A percentile compares a stretch with the other conserved stretches of the same genome.
Conservation (phyloP, 768 basidiomycete genomes). For the Chalciporus sphaerocephalus region DNA sequence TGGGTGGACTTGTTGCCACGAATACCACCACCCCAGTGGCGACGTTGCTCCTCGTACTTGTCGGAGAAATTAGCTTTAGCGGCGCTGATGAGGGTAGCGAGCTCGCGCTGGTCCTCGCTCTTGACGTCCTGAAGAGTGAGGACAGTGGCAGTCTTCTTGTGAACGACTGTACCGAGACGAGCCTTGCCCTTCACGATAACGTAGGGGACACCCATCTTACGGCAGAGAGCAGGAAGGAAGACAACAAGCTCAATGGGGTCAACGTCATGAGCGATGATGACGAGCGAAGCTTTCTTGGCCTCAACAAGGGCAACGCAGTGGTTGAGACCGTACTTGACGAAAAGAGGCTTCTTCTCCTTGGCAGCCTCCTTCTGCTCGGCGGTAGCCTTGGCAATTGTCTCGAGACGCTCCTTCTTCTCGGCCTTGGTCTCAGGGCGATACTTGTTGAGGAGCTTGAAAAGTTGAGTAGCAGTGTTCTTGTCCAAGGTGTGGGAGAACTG, state of each 20-base stretch:
- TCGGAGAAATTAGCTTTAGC: conserved; percentile 96
- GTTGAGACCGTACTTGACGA: conserved; percentile 95
- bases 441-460: conserved; percentile 98
- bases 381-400: conserved; percentile 67
- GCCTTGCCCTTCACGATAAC: conserved; percentile 98
- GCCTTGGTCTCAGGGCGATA: conserved; percentile 91
- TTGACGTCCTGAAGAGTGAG: conserved; percentile 90
- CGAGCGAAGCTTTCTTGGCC: conserved; percentile 95
- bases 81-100: conserved; percentile 87
- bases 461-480: conserved; percentile 98
- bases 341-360: conserved; percentile 92
- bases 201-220: conserved; percentile 99
- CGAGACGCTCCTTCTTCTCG: conserved; percentile 95
- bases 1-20: conserved; percentile 93
- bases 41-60: conserved; percentile 89
- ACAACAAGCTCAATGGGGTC: conserved; percentile 99
- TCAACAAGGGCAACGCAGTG: conserved; percentile 94
- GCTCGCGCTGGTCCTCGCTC: conserved; percentile 90
- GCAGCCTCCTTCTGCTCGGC: conserved; percentile 74
- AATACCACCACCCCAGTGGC: conserved; percentile 94
- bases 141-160: conserved; percentile 97
- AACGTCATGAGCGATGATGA: conserved; percentile 95
- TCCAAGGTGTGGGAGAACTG: conserved; percentile 98
- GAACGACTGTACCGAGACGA: conserved; percentile 94
- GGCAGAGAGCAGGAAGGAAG: conserved; percentile 96